Evolutionary conservation across 768 basidiomycete species (phyloP), one percentile per base, ranked within the genome.

Genomic region (Serendipita sp.): DNA sequence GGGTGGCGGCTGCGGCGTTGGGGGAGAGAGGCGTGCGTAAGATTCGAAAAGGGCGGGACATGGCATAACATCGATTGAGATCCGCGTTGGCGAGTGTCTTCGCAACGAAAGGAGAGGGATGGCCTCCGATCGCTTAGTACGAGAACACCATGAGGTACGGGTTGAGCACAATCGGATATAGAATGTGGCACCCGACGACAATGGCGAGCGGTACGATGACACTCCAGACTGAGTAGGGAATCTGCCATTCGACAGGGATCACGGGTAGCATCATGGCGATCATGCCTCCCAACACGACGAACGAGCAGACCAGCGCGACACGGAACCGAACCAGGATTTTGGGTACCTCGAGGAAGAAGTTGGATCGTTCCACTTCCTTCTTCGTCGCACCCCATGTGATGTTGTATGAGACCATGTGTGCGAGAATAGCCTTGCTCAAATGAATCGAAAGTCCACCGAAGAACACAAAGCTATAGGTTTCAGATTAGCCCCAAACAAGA

Each of bases 261-360:
- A 85, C 41, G 2, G 72, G 66, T 0, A 78, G 73, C 2, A 78
- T 75, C 38, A 90, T 74, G 30, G 92, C 66, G 63, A 82, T 71
- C 70, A 90, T 84, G 45, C 71, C 75, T 7, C 73, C 77, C 64
- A 85, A 75, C 11, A 75, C 65, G 17, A 77, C 62, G 66, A 82
- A 74, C 50, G 80, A 83, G 22, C 88, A 62, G 20, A 79, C 63
- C 65, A 89, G 77, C 44, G 81, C 79, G 51, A 81, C 68, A 78
- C 86, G 83, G 75, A 89, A 94, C 2, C 90, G 84, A 66, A 82
- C 82, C 69, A 85, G 75, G 70, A 94, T 91, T 63, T 82, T 81
- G 1, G 92, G 92, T 13, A 92, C 82, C 71, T 95, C 91, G 62
- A 86, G 81, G 81, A 88, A 92, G 77, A 95, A 92, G 70, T 92